Base-by-base conservation (phyloP, 805 yeast genomes). In the Saccharomycopsis capsularis region DNA sequence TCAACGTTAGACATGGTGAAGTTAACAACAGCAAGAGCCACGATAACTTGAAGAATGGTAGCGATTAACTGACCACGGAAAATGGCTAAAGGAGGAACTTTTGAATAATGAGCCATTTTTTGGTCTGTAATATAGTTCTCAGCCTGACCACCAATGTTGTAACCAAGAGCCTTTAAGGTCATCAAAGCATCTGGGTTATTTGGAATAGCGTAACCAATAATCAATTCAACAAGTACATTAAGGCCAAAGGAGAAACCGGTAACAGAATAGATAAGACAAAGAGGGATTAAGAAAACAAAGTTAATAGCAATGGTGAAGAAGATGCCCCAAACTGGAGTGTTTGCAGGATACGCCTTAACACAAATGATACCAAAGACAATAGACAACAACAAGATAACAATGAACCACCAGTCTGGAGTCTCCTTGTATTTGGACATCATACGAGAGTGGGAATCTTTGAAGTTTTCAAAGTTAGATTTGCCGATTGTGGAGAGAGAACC, bases 91-190 rank as follows among this genome's bases (percentile, higher is more conserved):
- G 84, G 84, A 1, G 83, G 78, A 19, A 79, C 63, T 53, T 76
- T 77, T 22, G 74, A 62, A 58, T 79, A 79, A 60, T 79, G 84
- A 0, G 73, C 81, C 65, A 71, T 62, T 58, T 76, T 78, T 55
- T 68, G 70, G 56, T 76, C 76, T 57, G 76, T 70, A 45, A 78
- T 73, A 59, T 75, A 81, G 57, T 68, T 73, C 52, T 79, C 78
- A 13, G 85, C 83, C 62, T 79, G 85, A 23, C 74, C 73, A 57
- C 78, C 82, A 52, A 79, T 76, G 58, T 78, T 80, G 44, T 78
- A 74, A 40, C 79, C 80, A 47, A 67, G 70, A 1, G 75, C 71
- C 51, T 76, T 76, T 48, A 76, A 58, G 7, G 74, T 65, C 68
- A 72, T 74, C 48, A 76, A 61, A 3, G 81, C 81, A 39, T 66